Base-by-base conservation (phyloP, 768 basidiomycete genomes). In the Crepidotus variabilis region DNA sequence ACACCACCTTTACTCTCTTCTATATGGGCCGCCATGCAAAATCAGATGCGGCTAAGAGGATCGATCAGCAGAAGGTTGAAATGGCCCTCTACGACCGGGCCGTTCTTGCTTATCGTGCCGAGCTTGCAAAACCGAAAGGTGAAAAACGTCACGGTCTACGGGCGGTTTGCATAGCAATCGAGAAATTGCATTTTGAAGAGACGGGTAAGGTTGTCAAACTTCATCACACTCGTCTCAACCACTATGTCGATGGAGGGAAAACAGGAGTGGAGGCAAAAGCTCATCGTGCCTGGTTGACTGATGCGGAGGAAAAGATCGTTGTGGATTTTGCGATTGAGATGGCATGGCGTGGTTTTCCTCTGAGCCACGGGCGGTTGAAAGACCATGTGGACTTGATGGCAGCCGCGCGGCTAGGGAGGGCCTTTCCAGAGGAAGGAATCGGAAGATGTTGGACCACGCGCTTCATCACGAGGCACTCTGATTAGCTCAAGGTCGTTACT, bases 401-500 rank as follows among this genome's bases (percentile, higher is more conserved):
- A 5, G 5, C 6, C 20, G 21, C 47, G 14, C 14, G 24, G 7
- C 14, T 28, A 14, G 24, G 20, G 13, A 23, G 21, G 6, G 47
- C 13, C 16, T 49, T 49, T 28, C 47, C 47, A 4, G 28, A 28
- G 28, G 28, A 28, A 7, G 47, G 47, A 16, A 11, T 43, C 16
- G 23, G 56, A 52, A 16, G 52, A 33, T 20, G 22, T 49, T 63
- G 62, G 62, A 28, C 59, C n/a, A 48, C 48, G 20, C 56, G 55
- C 16, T 72, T 75, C 51, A 22, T 69, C 2, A 54, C 55, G 14
- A 51, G 64, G 7, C 67, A 75, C 57, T 57, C 58, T 23, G 57
- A 67, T 20, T 9, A 52, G 33, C 59, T 77, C 2, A 61, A 64
- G 36, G 66, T 66, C 2, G 66, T 67, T 57, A 70, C 67, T 69